Conservation (phyloP, 1,284 basidiomycete genomes). For the Ceratobasidium papillatum region DNA sequence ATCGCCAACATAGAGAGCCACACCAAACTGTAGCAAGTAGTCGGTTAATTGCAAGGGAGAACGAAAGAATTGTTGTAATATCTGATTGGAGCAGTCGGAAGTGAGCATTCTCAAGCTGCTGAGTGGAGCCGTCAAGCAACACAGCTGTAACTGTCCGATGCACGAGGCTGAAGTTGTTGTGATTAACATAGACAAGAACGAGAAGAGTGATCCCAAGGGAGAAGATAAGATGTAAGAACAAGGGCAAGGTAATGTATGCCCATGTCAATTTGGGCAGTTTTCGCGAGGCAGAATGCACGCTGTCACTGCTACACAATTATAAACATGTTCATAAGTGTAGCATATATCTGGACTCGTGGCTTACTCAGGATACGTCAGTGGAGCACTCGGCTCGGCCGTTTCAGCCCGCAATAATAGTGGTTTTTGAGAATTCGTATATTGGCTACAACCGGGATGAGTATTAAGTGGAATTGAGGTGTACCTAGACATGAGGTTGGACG, state of each 20-base stretch:
- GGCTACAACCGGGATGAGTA: background rate
- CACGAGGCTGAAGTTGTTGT: background rate
- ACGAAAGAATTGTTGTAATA: conserved; percentile 21
- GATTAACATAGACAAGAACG: background rate
- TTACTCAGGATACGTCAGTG: background rate
- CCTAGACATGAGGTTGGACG: background rate
- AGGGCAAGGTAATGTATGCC: background rate
- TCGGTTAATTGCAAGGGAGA: background rate
- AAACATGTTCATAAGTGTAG: background rate
- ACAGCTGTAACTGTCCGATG: background rate
- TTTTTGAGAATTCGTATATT: background rate
- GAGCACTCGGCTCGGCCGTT: background rate
- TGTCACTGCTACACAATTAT: background rate
- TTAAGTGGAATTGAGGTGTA: background rate
- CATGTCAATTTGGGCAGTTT: background rate
- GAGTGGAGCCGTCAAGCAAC: background rate
- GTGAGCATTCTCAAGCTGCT: background rate
- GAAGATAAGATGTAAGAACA: background rate
- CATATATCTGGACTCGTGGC: background rate
- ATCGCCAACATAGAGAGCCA: conserved; percentile 15
- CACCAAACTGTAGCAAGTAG: background rate
- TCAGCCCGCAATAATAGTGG: background rate
- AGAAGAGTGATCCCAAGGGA: background rate
- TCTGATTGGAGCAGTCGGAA: conserved; percentile 10
- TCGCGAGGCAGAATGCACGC: background rate